These are phyloP conservation scores for Solanum paucissectum DNA, from an alignment of 257 asterid species.

Conservation along the genomic window DNA sequence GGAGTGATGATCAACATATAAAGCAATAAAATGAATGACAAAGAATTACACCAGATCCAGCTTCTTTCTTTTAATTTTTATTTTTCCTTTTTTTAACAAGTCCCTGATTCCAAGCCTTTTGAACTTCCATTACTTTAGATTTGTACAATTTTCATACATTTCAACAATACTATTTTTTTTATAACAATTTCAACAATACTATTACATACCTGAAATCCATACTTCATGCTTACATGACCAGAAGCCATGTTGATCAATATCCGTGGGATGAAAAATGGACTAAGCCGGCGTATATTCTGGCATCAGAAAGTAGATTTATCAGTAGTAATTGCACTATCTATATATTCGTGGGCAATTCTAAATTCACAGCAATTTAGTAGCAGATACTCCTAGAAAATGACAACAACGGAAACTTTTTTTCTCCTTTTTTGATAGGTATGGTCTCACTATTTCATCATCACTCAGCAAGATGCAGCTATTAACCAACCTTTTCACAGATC, in stretches of 20 bases:
- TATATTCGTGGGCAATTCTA: neutral
- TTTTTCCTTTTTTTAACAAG: neutral
- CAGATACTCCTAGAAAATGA: neutral
- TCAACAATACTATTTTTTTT: neutral
- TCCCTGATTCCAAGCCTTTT: neutral
- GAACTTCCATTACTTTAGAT: neutral
- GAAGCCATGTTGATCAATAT: slow-evolving; percentile 97
- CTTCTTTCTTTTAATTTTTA: neutral
- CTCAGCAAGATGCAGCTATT: neutral
- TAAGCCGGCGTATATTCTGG: slow-evolving; percentile 78
- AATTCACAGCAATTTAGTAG: neutral
- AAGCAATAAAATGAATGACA: neutral
- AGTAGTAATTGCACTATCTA: neutral
- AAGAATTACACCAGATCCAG: neutral
- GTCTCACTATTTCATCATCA: neutral
- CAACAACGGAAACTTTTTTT: neutral
- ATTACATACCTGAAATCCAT: slow-evolving; percentile 76
- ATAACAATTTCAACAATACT: neutral
- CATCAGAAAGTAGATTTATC: slow-evolving; percentile 8
- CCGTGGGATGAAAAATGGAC: slow-evolving; percentile 94
- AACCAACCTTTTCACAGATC: slow-evolving; percentile 73
- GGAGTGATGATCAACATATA: neutral
- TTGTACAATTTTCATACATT: neutral
- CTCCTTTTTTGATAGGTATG: neutral
- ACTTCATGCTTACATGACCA: slow-evolving; percentile 95